Evolutionary conservation across 1,284 basidiomycete species (phyloP).

Genomic region (Puccinia horiana): DNA sequence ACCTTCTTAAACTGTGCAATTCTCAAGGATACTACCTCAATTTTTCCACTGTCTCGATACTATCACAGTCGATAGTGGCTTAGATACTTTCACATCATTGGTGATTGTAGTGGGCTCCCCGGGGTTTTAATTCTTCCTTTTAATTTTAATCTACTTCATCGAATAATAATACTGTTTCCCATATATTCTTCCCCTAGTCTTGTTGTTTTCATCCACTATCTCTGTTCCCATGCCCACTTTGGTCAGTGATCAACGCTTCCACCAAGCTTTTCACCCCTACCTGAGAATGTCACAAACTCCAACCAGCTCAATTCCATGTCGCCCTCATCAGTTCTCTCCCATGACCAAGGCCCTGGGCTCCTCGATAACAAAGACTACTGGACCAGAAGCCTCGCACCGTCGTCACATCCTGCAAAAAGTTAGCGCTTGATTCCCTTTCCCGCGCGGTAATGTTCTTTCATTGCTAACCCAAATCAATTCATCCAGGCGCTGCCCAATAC

Average conservation of each 20-base stretch:
- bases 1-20: background rate
- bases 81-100: no score
- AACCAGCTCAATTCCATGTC: background rate
- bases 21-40: background rate
- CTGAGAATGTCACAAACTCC: background rate
- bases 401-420: background rate
- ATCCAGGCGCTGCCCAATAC: background rate
- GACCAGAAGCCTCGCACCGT: background rate
- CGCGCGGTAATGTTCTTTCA: background rate
- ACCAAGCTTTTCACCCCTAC: conserved; percentile 23
- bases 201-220: background rate
- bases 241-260: conserved; percentile 1
- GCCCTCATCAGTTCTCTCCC: background rate
- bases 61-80: background rate
- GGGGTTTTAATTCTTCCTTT: background rate
- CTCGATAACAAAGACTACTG: background rate
- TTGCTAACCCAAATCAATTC: background rate
- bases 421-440: background rate
- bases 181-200: background rate
- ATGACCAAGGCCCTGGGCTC: background rate
- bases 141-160: background rate
- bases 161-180: background rate
- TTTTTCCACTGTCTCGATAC: conserved; percentile 4
- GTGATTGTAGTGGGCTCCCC: no score
- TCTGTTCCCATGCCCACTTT: conserved; percentile 33